Conservation (phyloP, 768 basidiomycete species). For the Amanita fuliginea region DNA sequence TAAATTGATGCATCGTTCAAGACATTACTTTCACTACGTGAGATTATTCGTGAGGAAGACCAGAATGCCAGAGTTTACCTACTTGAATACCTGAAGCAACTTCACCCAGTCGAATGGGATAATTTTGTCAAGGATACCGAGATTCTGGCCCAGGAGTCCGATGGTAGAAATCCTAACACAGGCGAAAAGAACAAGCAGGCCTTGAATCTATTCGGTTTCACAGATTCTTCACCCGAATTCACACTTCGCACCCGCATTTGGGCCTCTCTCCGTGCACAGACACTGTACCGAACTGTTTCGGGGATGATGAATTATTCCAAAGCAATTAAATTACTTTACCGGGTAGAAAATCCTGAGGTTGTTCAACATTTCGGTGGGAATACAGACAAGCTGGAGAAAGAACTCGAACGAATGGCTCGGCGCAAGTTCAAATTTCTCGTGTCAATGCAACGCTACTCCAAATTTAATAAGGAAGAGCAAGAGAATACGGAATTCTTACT, state of each 20-base stretch:
- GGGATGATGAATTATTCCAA: constrained; percentile 99
- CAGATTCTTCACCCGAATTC: constrained; percentile 96
- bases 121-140: constrained; percentile 99
- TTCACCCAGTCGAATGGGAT: constrained; percentile 98
- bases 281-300: constrained; percentile 95
- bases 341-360: constrained; percentile 98
- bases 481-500: constrained; percentile 98
- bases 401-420: constrained; percentile 94
- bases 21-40: constrained; percentile 92
- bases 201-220: constrained; percentile 98
- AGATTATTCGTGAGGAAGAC: constrained; percentile 98
- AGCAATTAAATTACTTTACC: constrained; percentile 98
- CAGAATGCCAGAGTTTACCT: constrained; percentile 95
- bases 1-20: constrained; percentile 16
- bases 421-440: constrained; percentile 99
- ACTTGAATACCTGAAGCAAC: constrained; percentile 95
- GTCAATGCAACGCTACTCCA: constrained; percentile 98
- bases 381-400: constrained; percentile 92
- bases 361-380: constrained; percentile 97
- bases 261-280: constrained; percentile 98
- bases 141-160: constrained; percentile 94
- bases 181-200: constrained; percentile 82
- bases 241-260: constrained; percentile 98
- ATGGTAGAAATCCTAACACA: constrained; percentile 62
- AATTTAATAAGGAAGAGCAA: constrained; percentile 99